A percentile compares a stretch with the other conserved stretches of the same genome.
These are phyloP conservation scores for Adansonia rubrostipa DNA, from an alignment of 441 rosid genomes.

Conservation along the genomic window DNA sequence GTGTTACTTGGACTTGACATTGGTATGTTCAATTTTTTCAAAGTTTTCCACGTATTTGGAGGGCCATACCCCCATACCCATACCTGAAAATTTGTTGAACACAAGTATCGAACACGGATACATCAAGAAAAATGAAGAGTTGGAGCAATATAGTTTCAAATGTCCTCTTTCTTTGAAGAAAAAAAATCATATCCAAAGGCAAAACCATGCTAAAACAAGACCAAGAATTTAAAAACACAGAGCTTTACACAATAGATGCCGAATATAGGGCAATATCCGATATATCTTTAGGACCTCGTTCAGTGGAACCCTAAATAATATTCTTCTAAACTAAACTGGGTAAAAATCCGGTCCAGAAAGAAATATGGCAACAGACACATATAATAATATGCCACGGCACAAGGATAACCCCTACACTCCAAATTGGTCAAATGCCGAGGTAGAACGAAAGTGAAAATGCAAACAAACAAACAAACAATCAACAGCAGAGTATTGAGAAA, in stretches of 20 bases:
- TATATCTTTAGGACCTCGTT: neutral
- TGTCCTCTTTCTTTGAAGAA: neutral
- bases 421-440: neutral
- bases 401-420: neutral
- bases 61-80: too few species aligned
- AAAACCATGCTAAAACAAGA: neutral
- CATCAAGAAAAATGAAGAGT: too few species aligned
- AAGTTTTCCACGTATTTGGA: too few species aligned
- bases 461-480: neutral
- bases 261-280: neutral
- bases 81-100: too few species aligned
- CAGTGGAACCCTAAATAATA: neutral
- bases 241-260: neutral
- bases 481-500: constrained; percentile 4
- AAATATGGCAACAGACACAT: neutral
- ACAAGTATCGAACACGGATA: too few species aligned
- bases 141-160: too few species aligned
- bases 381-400: neutral
- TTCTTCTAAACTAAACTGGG: neutral
- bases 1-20: too few species aligned
- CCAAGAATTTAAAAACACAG: neutral
- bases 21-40: too few species aligned
- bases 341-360: neutral
- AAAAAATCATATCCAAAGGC: neutral
- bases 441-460: neutral